Evolutionary conservation across 257 asterid species (phyloP), one percentile per base, ranked within the genome.

Genomic region (Nicotiana noctiflora): DNA sequence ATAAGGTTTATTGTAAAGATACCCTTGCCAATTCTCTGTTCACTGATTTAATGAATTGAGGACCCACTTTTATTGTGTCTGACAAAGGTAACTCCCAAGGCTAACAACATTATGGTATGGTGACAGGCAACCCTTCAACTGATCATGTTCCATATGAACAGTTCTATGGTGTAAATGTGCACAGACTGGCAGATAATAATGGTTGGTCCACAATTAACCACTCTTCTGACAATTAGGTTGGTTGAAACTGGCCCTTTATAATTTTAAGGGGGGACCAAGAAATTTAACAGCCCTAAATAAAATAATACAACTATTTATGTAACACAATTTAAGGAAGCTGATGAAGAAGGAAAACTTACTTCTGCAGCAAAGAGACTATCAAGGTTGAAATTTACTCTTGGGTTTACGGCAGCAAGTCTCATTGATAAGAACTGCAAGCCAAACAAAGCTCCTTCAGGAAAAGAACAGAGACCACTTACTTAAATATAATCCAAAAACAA

Each of bases 381-480:
- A 8, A 93, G 83, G 87, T 90, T 92, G 86, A 90, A 87, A 85
- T 90, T 94, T 74, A 87, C 88, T 86, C 94, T 86, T 0, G 98
- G 95, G 88, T 91, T 90, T 63, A 86, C 97, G 44, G 97, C 90
- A 84, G 98, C 97, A 57, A 94, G 97, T 86, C 91, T 91, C 98
- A 94, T 94, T n/a, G 98, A 93, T 66, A 94, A 87, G 83, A 90
- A 90, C 96, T 91, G 91, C 68, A 87, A 60, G 46, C 80, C 83
- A 84, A 52, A 68, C 67, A 83, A 84, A 76, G 62, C 81, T 21
- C 14, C 25, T 18, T 81, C 80, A 81, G 46, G 46, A 40, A 7
- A 27, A 74, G 44, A 34, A 34, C 2, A 1, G 44, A 34, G 9
- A 40, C 46, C 46, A 40, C 2, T 40, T 40, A 40, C 9, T 1